These are phyloP conservation scores for Rhynchosporium secalis DNA, from an alignment of 2,329 filamentous ascomycete species.

Conservation along the genomic window DNA sequence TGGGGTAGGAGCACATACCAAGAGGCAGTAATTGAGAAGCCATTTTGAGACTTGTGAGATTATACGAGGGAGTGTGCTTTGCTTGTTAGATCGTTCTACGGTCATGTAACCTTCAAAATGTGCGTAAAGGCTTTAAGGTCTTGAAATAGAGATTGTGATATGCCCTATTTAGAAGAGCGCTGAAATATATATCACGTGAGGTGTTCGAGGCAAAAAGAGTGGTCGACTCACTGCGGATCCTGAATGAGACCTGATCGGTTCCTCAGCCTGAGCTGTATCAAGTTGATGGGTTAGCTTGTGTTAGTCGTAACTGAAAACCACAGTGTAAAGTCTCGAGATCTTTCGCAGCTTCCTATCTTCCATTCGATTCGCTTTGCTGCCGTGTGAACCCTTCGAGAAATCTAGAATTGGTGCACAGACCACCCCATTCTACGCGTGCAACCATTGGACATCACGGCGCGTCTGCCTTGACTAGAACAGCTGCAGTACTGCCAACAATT, in stretches of 20 bases:
- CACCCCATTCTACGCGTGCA: slow-evolving; percentile 4
- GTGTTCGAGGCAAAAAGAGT: background rate
- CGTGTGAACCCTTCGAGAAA: slow-evolving; percentile 23
- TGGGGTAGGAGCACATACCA: slow-evolving; percentile 24
- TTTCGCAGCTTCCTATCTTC: too few relatives aligned
- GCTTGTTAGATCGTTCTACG: background rate
- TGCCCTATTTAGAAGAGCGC: background rate
- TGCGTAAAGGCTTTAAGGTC: background rate
- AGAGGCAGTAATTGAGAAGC: slow-evolving; percentile 39
- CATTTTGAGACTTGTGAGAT: slow-evolving; percentile 27
- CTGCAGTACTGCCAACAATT: background rate
- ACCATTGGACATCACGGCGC: slow-evolving; percentile 30
- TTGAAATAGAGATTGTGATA: too few relatives aligned
- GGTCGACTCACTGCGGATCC: slow-evolving; percentile 8
- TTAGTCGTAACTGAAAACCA: background rate
- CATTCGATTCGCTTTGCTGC: background rate
- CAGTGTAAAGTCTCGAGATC: background rate
- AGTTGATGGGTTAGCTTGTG: background rate
- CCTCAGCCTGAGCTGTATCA: background rate
- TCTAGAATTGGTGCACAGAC: slow-evolving; percentile 16
- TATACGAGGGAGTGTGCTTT: background rate
- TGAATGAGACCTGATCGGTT: background rate
- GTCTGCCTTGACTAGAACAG: slow-evolving; percentile 26
- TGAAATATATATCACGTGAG: slow-evolving; percentile 12
- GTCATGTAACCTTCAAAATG: background rate